Conservation (phyloP, 2,329 filamentous ascomycete genomes). For the Xylaria sp. region DNA sequence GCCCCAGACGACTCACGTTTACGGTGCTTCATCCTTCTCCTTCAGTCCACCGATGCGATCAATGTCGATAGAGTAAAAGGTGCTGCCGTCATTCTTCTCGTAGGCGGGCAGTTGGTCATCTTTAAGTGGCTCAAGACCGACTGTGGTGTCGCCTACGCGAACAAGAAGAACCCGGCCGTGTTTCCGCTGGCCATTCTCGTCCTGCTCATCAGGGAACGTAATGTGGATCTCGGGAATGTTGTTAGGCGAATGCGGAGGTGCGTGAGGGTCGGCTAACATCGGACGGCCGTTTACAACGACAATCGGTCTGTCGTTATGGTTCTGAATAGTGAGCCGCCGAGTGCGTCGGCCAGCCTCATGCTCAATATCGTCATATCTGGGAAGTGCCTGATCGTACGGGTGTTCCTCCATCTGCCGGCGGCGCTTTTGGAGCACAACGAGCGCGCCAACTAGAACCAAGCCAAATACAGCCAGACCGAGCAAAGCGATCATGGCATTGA, state of each 20-base stretch:
- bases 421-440: constrained; percentile 68
- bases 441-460: constrained; percentile 59
- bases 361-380: constrained; percentile 62
- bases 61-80: constrained; percentile 92
- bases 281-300: constrained; percentile 69
- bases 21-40: constrained; percentile 64
- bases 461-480: constrained; percentile 71
- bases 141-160: constrained; percentile 77
- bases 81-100: constrained; percentile 68
- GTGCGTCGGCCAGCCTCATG: constrained; percentile 47
- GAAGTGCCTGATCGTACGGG: constrained; percentile 52
- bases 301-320: constrained; percentile 54
- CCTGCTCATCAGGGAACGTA: constrained; percentile 94
- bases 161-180: constrained; percentile 89
- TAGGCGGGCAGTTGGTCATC: constrained; percentile 81
- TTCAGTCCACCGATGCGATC: constrained; percentile 90
- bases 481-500: constrained; percentile 74
- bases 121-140: constrained; percentile 83
- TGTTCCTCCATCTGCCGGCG: constrained; percentile 44
- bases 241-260: constrained; percentile 71
- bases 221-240: constrained; percentile 94
- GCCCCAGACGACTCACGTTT: constrained; percentile 20
- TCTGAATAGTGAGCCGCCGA: constrained; percentile 54
- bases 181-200: constrained; percentile 73
- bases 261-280: constrained; percentile 69